Evolutionary conservation across 1,284 basidiomycete genomes (phyloP), one percentile per base, ranked within the genome.

Genomic region (Mrakiaceae sp.): DNA sequence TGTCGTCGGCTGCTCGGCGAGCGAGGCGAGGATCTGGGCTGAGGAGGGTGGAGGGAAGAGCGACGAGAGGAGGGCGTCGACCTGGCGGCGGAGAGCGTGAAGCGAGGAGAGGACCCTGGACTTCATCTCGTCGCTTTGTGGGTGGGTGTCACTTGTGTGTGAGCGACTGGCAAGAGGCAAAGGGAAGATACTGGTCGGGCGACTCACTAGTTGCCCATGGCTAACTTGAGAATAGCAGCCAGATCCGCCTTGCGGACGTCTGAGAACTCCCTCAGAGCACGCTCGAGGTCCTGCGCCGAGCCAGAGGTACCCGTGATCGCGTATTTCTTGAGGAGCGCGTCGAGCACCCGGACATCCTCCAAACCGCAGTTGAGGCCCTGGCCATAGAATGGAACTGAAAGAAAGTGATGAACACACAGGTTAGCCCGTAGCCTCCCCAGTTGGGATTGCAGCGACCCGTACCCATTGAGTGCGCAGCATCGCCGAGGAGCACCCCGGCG

Each of bases 281-380:
- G 74, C 68, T 80, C 81, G 67, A 98, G 79, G 68, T 77, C 79
- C 68, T 75, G 74, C 76, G 87, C 84, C 66, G 62, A 60, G 5
- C 61, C 65, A 10, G 42, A 62, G 62, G 65, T 75, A 60, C 3
- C 74, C 62, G 81, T 76, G 66, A 92, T 85, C 16, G 80, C 79
- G 72, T 87, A 83, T 66, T 84, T 80, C 66, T 85, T 83, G 69
- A 98, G 81, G 64, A 92, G 78, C 46, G 85, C 81, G 66, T 85
- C 83, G 69, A 98, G 81, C 58, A 98, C 85, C 68, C 95, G 84
- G 67, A 98, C 93, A 75, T 98, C 95, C 78, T 98, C 95, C 64
- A 98, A 82, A 9, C 95, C 95, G 73, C 94, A 97, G 74, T 98
- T 98, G 70, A 98, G 82, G 16, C 95, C 95, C 80, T 98, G 95